Evolutionary conservation across 2,329 filamentous ascomycete genomes (phyloP).

Genomic region (Dactylellina cionopaga): DNA sequence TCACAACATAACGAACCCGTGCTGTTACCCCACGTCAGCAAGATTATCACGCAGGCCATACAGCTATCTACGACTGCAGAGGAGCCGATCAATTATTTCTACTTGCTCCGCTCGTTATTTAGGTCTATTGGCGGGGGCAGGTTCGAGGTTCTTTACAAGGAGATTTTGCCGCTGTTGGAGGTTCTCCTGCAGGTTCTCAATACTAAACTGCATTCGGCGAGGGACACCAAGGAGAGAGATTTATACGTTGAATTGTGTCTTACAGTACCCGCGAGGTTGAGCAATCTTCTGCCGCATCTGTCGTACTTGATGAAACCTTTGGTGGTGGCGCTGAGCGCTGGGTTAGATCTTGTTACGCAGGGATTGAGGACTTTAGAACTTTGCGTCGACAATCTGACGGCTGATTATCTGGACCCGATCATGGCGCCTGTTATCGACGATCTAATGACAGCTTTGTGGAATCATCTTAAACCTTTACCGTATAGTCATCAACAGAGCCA

Average conservation of each 20-base stretch:
- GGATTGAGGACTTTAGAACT: conserved; percentile 92
- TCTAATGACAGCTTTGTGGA: conserved; percentile 95
- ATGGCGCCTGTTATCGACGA: conserved; percentile 99
- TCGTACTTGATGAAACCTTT: conserved; percentile 97
- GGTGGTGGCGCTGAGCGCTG: conserved; percentile 91
- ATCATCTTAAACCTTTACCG: conserved; percentile 90
- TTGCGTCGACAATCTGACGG: conserved; percentile 97
- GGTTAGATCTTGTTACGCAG: conserved; percentile 92
- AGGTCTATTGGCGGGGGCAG: conserved; percentile 95
- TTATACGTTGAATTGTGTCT: conserved; percentile 96
- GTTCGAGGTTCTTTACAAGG: conserved; percentile 98
- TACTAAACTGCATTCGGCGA: conserved; percentile 87
- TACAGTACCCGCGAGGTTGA: conserved; percentile 91
- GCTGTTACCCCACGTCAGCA: conserved; percentile 91
- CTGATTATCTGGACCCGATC: conserved; percentile 96
- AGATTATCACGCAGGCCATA: conserved; percentile 96
- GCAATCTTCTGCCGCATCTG: conserved; percentile 91
- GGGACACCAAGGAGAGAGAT: conserved; percentile 89
- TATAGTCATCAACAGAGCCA: conserved; percentile 98
- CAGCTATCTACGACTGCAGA: conserved; percentile 94
- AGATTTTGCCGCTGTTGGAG: conserved; percentile 92
- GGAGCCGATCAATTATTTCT: conserved; percentile 98
- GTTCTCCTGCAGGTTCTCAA: conserved; percentile 98
- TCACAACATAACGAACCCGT: conserved; percentile 95
- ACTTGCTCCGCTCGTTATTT: conserved; percentile 90